Evolutionary conservation across 176 grass and related monocot species (phyloP), one percentile per base, ranked within the genome.

Genomic region (Oryza punctata): DNA sequence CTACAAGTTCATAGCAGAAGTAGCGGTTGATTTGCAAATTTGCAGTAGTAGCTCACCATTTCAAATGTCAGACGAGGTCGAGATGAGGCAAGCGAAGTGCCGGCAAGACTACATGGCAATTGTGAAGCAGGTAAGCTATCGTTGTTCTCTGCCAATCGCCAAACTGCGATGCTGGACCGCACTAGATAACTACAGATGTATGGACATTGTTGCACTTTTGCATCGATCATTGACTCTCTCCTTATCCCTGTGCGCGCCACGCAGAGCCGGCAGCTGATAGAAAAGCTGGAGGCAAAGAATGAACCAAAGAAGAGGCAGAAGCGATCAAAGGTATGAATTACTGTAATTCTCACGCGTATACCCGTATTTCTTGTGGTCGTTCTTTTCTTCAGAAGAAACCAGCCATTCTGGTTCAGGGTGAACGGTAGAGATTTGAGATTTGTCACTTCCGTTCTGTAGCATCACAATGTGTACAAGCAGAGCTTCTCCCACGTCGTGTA

Each of bases 281-380:
- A 65, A 27, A 83, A 50, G 41, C 0, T 83, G 14, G 81, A 65
- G 24, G 57, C 19, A 4, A 32, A 47, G 3, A 18, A 21, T 15
- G 49, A 32, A 12, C 71, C 43, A 6, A 28, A 75, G 2, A 74
- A 83, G 41, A 84, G 29, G 44, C 29, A 47, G 44, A 84, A 49
- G 10, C 60, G 69, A 46, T 47, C 69, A 1, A 8, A 4, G 40
- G 59, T 73, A 24, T 13, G 19, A 14, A 19, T 54, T 54, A 59
- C 19, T 59, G 16, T 59, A 59, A 19, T 12, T 28, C 32, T 21
- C 49, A 2, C 12, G 16, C 54, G 13, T 24, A 28, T 3, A 19
- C 25, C 2, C 3, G 23, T 15, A 9, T 15, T 9, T 27, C 12
- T 50, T 50, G 6, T 67, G 64, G 19, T 68, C n/a, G 16, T 10